phyloP scores from a whole-genome alignment of 2,329 filamentous ascomycete genomes.

The Chaetothyriales sp. region DNA sequence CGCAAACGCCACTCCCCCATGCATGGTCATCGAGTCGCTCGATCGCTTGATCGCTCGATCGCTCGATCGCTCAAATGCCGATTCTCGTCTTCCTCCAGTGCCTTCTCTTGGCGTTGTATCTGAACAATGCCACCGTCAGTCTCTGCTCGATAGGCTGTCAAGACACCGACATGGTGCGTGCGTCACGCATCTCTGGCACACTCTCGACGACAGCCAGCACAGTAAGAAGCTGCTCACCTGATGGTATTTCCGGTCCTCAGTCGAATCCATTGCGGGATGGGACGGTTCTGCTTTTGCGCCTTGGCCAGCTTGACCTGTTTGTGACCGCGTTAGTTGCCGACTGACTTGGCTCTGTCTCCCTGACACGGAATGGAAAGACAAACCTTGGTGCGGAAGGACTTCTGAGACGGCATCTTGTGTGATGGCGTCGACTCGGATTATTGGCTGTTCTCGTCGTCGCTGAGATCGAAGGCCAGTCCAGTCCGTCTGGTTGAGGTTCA shows the following conservation, averaged over 20 bases:
- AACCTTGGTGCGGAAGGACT: slow-evolving; percentile 79
- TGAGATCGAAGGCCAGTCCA: neutral
- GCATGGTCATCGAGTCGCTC: slow-evolving; percentile 18
- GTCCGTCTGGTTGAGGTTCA: neutral
- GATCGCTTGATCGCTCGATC: too few species aligned
- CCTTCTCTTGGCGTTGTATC: slow-evolving; percentile 99
- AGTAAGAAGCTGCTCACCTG: slow-evolving; percentile 53
- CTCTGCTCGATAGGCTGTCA: neutral
- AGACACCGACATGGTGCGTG: neutral
- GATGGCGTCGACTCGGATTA: neutral
- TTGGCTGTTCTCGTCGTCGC: neutral
- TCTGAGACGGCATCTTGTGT: slow-evolving; percentile 42
- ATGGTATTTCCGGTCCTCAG: slow-evolving; percentile 98
- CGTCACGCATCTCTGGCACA: neutral
- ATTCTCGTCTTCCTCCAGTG: slow-evolving; percentile 99
- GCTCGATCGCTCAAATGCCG: slow-evolving; percentile 68
- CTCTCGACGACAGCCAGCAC: slow-evolving; percentile 3
- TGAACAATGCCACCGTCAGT: slow-evolving; percentile 28
- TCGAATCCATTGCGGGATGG: slow-evolving; percentile 99
- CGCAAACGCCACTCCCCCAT: neutral
- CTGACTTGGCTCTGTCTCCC: too few species aligned
- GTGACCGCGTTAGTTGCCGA: neutral
- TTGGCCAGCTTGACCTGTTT: slow-evolving; percentile 98
- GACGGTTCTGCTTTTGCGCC: slow-evolving; percentile 99
- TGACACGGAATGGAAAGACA: neutral